Evolutionary conservation across 1,139 yeast species (phyloP), one percentile per base, ranked within the genome.

Genomic region (Yamadazyma conglobata): DNA sequence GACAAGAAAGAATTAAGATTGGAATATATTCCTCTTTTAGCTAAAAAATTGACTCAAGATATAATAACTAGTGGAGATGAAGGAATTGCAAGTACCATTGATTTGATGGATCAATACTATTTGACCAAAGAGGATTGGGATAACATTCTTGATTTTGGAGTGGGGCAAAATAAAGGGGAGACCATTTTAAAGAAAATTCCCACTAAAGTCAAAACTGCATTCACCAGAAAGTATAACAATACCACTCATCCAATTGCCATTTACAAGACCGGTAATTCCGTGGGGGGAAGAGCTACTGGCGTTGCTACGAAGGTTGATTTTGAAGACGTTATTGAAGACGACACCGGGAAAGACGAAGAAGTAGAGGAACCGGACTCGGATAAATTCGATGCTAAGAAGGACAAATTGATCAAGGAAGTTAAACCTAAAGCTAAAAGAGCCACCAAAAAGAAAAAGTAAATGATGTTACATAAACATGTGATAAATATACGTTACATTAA

Each of bases 51-150:
- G 25, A 53, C 80, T 11, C 48, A 58, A 10, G 94, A 94, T 0
- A 49, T 89, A 15, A 32, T 73, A 5, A 38, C 54, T 1, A 46
- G 67, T 0, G 70, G 70, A 3, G 69, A 68, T 5, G 86, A 67
- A 1, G 94, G 89, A 2, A 73, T 91, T 17, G 65, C 65, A 0
- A 72, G 70, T 3, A 79, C 85, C 3, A 79, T 91, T 27, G 66
- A 65, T 10, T 47, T 76, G 2, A 73, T 91, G 85, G 98, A 91
- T 55, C 67, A 76, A 21, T 91, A 93, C 54, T 91, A 75, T 50
- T 56, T 93, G 25, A 84, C 95, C 8, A 82, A 77, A 48, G 96
- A 89, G 37, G 97, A 91, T 56, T 91, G 94, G 88, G 97, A 89
- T 48, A 73, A 72, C 18, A 63, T 93, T 12, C 64, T 86, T 70